Evolutionary conservation across 2,329 filamentous ascomycete species (phyloP).

Genomic region (Aspergillus sp.): DNA sequence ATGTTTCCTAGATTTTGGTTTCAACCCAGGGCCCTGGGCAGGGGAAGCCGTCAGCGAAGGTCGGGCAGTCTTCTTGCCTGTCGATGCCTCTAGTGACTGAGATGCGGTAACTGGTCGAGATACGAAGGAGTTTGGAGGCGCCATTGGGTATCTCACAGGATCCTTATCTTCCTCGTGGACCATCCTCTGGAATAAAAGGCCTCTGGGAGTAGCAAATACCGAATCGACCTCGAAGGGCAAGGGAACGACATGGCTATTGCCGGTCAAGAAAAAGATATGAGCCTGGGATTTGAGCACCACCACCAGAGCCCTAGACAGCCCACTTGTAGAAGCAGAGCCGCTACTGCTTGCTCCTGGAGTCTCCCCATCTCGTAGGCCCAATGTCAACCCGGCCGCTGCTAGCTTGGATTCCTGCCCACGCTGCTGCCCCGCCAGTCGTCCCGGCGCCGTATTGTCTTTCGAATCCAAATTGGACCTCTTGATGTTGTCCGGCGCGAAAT

Average conservation of each 20-base stretch:
- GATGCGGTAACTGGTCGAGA: slow-evolving; percentile 35
- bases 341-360: slow-evolving; percentile 8
- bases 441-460: slow-evolving; percentile 4
- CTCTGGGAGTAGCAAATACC: slow-evolving; percentile 71
- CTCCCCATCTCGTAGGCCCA: slow-evolving; percentile 21
- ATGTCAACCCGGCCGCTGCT: slow-evolving; percentile 12
- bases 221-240: slow-evolving; percentile 90
- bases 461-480: slow-evolving; percentile 11
- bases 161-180: slow-evolving; percentile 33
- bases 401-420: slow-evolving; percentile 17
- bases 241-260: slow-evolving; percentile 80
- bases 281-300: slow-evolving; percentile 88
- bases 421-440: slow-evolving; percentile 4
- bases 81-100: slow-evolving; percentile 27
- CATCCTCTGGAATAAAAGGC: slow-evolving; percentile 80
- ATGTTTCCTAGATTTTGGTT: slow-evolving; percentile 49
- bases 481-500: slow-evolving; percentile 54
- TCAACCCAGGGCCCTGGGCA: slow-evolving; percentile 48
- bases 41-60: slow-evolving; percentile 43
- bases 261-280: slow-evolving; percentile 84
- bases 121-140: slow-evolving; percentile 76
- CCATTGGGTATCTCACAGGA: slow-evolving; percentile 33
- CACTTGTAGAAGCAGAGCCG: slow-evolving; percentile 13
- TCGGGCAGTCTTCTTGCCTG: slow-evolving; percentile 30
- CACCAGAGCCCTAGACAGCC: slow-evolving; percentile 59